Base-by-base conservation (phyloP, 257 asterid species). In the Ballota nigra region DNA sequence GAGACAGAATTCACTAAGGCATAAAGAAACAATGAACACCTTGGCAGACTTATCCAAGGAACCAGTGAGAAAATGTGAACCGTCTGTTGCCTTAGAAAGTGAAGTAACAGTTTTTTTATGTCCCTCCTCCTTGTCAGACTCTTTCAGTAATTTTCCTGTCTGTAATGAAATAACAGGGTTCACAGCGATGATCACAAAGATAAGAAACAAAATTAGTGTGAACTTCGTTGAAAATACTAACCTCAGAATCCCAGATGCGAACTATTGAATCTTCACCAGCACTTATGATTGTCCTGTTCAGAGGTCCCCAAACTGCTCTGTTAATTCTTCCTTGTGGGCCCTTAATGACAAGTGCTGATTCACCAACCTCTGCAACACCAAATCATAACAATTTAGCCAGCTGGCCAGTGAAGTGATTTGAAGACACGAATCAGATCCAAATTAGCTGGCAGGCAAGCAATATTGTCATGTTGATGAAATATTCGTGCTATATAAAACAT, bases 291-390 rank as follows among this genome's bases (percentile, higher is more conserved):
- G 99, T 94, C 70, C 31, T 77, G 84, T 94, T 94, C 75, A 94
- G 79, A 73, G 97, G 97, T 49, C 99, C 99, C 99, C 99, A 94
- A 53, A 89, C 89, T 79, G 97, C 99, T 78, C 99, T 83, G 74
- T 89, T 91, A 63, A 94, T 89, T 82, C 99, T 86, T 83, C 97
- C 96, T 47, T 78, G 83, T 22, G 92, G 91, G 31, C 99, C 99
- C 82, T 86, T 89, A 9, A 94, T 68, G 28, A 64, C 22, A 28
- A 85, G 90, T 56, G 80, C 79, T 13, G 99, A 91, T 41, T 94
- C 97, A 53, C 85, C 80, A 20, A 73, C 69, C 82, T 94, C 97
- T 94, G 89, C 73, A 66, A 76, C 60, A 60, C 29, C 72, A 66
- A 62, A 75, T 7, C 53, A 68, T 43, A n/a, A 63, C 8, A 28